These are phyloP conservation scores for Trifolium fragiferum DNA, from an alignment of 306 rosid genomes.

Conservation along the genomic window DNA sequence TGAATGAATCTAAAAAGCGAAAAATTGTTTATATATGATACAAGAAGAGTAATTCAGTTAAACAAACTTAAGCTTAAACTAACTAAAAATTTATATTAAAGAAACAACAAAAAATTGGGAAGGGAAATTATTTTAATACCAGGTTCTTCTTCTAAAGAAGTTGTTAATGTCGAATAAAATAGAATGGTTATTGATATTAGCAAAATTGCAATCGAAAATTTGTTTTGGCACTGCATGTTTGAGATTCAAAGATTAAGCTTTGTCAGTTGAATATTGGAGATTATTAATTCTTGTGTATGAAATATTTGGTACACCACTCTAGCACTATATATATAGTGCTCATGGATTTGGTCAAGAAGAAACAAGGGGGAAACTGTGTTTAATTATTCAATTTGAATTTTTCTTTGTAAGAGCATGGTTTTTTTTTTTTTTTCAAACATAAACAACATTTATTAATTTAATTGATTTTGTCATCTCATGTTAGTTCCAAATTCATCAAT, in stretches of 20 bases:
- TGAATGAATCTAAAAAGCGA: too few species aligned
- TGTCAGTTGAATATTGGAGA: background rate
- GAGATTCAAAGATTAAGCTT: too few species aligned
- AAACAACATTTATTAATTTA: background rate
- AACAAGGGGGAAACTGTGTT: background rate
- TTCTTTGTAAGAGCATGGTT: background rate
- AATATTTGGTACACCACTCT: background rate
- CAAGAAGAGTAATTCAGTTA: too few species aligned
- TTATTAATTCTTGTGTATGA: background rate
- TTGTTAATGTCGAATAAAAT: conserved; percentile 22
- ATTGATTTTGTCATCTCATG: background rate
- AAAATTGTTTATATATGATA: too few species aligned
- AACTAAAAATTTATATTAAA: background rate
- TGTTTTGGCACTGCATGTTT: conserved; percentile 49
- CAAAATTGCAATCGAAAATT: conserved; percentile 24
- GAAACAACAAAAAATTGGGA: background rate
- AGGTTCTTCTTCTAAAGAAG: conserved; percentile 56
- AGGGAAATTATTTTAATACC: conserved; percentile 45
- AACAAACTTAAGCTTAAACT: too few species aligned
- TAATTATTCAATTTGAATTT: background rate
- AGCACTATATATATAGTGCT: conserved; percentile 38
- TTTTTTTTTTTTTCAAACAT: background rate
- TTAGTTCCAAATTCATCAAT: background rate
- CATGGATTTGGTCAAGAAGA: conserved; percentile 40
- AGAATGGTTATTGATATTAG: conserved; percentile 36